Percentiles rank a stretch among this genome's conserved stretches.
Evolutionary conservation across 1,284 basidiomycete genomes (phyloP).

Genomic region (Malassezia brasiliensis): DNA sequence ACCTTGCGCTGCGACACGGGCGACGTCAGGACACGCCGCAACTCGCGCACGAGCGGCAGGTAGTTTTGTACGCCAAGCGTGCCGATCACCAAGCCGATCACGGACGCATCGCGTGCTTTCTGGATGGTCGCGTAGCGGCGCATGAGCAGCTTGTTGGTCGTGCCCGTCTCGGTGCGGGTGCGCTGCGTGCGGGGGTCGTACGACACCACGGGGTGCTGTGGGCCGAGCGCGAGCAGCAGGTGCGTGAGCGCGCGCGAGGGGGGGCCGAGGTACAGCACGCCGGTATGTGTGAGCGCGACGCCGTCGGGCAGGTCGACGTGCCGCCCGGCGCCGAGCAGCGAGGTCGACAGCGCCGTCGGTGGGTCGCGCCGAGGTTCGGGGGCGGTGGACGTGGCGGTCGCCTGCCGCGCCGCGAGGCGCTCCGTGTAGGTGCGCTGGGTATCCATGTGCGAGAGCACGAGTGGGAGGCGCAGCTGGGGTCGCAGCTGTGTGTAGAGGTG

Average conservation of each 20-base stretch:
- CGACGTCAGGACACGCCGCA: constrained; percentile 24
- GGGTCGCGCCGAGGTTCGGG: background rate
- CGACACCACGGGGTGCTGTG: constrained; percentile 54
- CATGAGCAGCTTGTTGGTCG: constrained; percentile 72
- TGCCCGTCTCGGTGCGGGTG: constrained; percentile 54
- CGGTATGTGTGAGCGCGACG: constrained; percentile 12
- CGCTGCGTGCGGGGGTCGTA: constrained; percentile 60
- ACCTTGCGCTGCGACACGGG: constrained; percentile 60
- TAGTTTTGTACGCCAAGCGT: constrained; percentile 66
- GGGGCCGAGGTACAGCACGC: constrained; percentile 70
- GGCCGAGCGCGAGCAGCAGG: constrained; percentile 53
- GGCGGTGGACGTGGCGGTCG: background rate
- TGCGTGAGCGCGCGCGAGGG: constrained; percentile 77
- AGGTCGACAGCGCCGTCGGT: background rate
- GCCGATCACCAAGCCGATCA: constrained; percentile 88
- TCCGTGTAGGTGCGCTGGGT: constrained; percentile 26
- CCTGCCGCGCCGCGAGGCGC: background rate
- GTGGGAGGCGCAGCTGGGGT: constrained; percentile 46
- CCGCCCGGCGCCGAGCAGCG: constrained; percentile 1
- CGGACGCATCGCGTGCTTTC: constrained; percentile 79
- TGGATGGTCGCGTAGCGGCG: constrained; percentile 78
- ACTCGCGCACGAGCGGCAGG: constrained; percentile 22
- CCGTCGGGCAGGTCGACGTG: background rate
- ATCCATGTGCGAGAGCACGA: constrained; percentile 28
- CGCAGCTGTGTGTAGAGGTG: constrained; percentile 19